Conservation (phyloP, 1,284 basidiomycete species). For the Rhodotorula mucilaginosa region DNA sequence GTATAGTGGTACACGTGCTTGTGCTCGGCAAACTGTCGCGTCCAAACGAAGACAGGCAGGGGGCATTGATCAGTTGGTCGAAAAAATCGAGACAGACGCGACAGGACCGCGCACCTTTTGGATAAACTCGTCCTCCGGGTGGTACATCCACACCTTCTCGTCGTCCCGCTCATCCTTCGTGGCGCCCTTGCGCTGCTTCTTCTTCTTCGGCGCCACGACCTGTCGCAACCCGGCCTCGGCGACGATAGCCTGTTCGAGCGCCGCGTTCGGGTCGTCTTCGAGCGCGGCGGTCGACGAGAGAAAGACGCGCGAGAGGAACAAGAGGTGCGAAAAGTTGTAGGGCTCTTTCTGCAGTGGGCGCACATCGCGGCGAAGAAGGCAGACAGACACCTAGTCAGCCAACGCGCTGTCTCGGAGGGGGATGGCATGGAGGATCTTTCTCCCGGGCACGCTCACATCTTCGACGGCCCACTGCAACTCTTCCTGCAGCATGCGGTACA, state of each 20-base stretch:
- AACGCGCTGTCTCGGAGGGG: too few relatives aligned
- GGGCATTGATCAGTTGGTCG: neutral
- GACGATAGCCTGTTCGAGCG: slow-evolving; percentile 31
- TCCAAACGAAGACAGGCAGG: neutral
- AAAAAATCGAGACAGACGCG: slow-evolving; percentile 1
- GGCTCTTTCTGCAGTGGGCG: slow-evolving; percentile 58
- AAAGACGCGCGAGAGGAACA: slow-evolving; percentile 74
- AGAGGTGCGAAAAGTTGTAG: slow-evolving; percentile 66
- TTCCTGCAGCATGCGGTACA: slow-evolving; percentile 79
- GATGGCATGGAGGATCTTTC: too few relatives aligned
- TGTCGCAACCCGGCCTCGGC: slow-evolving; percentile 35
- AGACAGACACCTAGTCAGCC: too few relatives aligned
- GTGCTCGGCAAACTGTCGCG: slow-evolving; percentile 60
- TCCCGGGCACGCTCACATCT: slow-evolving; percentile 53
- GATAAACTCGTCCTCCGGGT: slow-evolving; percentile 79
- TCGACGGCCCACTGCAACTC: slow-evolving; percentile 70
- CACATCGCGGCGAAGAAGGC: too few relatives aligned
- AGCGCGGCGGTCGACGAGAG: slow-evolving; percentile 41
- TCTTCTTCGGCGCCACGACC: slow-evolving; percentile 55
- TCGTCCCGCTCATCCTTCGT: slow-evolving; percentile 46
- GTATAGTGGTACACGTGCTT: slow-evolving; percentile 66
- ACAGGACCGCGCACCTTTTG: slow-evolving; percentile 56
- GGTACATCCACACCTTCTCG: slow-evolving; percentile 61
- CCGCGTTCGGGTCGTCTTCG: slow-evolving; percentile 40
- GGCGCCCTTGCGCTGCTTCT: slow-evolving; percentile 51